phyloP scores from a whole-genome alignment of 495 filamentous ascomycete genomes.

The Aspergillus mulundensis region DNA sequence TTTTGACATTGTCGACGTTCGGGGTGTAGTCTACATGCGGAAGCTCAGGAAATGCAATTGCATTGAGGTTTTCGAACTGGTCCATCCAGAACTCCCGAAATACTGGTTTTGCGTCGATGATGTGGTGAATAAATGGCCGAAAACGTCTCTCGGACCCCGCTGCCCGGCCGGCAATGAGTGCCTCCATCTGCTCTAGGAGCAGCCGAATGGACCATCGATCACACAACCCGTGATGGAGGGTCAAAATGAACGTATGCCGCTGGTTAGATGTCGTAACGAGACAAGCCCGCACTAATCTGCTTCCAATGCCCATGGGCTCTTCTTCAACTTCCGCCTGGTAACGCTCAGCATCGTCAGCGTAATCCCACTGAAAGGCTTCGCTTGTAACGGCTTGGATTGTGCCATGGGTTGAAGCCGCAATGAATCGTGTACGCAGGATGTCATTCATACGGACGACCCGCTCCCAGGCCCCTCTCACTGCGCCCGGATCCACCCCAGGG shows the following conservation, averaged over 20 bases:
- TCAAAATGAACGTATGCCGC: slow-evolving; percentile 13
- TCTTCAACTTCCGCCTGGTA: neutral
- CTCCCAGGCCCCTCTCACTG: neutral
- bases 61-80: slow-evolving; percentile 35
- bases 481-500: neutral
- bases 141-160: neutral
- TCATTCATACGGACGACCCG: slow-evolving; percentile 11
- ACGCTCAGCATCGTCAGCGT: neutral
- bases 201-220: slow-evolving; percentile 22
- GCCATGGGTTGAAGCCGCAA: slow-evolving; percentile 9
- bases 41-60: slow-evolving; percentile 45
- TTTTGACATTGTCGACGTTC: neutral
- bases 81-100: slow-evolving; percentile 27
- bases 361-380: neutral
- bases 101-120: neutral
- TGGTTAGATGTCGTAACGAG: neutral
- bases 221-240: slow-evolving; percentile 31
- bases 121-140: slow-evolving; percentile 15
- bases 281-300: neutral
- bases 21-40: slow-evolving; percentile 41
- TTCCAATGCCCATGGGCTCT: neutral
- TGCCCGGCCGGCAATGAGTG: neutral
- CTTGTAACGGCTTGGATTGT: neutral
- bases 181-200: slow-evolving; percentile 7
- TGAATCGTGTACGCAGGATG: slow-evolving; percentile 35